Evolutionary conservation across 768 basidiomycete genomes (phyloP).

Genomic region (Boletales sp.): DNA sequence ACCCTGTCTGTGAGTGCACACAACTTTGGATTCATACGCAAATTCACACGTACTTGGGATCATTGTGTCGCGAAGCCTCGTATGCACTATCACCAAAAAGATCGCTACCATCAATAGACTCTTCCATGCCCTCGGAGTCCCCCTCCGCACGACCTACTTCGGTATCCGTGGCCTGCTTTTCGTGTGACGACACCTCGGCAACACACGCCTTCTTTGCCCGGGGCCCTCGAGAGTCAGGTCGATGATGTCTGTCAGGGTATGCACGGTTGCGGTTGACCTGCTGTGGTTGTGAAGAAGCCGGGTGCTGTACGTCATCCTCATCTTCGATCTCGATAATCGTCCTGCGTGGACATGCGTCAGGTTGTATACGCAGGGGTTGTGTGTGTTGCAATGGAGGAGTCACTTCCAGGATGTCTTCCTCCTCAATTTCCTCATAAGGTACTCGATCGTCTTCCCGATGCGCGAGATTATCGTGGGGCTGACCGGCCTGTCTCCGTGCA

Average conservation of each 20-base stretch:
- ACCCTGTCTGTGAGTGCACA: neutral
- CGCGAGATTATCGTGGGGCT: neutral
- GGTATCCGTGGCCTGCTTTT: neutral
- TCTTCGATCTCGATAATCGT: too few species aligned
- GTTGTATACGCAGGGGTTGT: too few species aligned
- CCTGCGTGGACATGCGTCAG: too few species aligned
- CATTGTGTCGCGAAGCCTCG: neutral
- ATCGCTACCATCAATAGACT: constrained; percentile 14
- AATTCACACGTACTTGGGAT: constrained; percentile 12
- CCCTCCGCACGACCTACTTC: neutral
- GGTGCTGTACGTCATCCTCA: constrained; percentile 1
- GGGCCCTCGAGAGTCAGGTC: neutral
- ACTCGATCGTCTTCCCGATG: constrained; percentile 1
- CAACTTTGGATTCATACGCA: too few species aligned
- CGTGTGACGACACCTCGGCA: neutral
- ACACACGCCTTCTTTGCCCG: constrained; percentile 17
- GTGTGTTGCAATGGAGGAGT: too few species aligned
- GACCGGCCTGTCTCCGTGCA: neutral
- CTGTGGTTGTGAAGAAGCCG: neutral
- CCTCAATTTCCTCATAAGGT: constrained; percentile 2
- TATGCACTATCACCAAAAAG: constrained; percentile 20
- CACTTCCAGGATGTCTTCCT: neutral
- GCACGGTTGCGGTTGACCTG: constrained; percentile 15
- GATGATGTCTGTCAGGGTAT: constrained; percentile 5
- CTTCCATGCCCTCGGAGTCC: neutral